These are phyloP conservation scores for Trichosporon coremiiforme DNA, from an alignment of 1,284 basidiomycete species.

Conservation along the genomic window DNA sequence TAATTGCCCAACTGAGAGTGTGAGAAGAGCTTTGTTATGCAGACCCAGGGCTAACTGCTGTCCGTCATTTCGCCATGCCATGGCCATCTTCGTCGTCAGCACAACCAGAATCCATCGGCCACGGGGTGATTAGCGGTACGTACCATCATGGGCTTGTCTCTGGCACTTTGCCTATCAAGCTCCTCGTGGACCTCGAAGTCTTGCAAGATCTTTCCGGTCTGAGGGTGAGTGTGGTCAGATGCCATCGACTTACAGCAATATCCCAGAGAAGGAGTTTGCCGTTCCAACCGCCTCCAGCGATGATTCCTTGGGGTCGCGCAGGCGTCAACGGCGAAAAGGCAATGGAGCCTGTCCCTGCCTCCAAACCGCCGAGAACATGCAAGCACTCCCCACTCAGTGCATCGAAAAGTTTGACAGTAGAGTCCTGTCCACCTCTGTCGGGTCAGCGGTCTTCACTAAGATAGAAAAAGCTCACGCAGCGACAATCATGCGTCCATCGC, in stretches of 20 bases:
- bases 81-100: constrained; percentile 35
- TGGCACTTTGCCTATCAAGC: constrained; percentile 30
- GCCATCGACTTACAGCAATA: constrained; percentile 39
- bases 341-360: constrained; percentile 46
- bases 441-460: neutral
- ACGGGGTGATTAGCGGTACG: constrained; percentile 19
- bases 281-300: constrained; percentile 52
- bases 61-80: constrained; percentile 50
- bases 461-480: constrained; percentile 46
- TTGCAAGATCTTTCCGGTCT: constrained; percentile 37
- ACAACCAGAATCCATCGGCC: too few relatives aligned
- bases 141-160: constrained; percentile 49
- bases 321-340: constrained; percentile 44
- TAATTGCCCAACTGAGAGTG: constrained; percentile 38
- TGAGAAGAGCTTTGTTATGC: constrained; percentile 46
- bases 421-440: constrained; percentile 49
- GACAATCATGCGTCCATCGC: constrained; percentile 42
- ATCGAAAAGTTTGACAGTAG: constrained; percentile 51
- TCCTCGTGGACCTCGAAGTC: constrained; percentile 43
- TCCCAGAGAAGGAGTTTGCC: constrained; percentile 48
- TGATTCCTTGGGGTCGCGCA: constrained; percentile 32
- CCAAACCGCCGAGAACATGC: constrained; percentile 42
- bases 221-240: neutral
- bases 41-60: constrained; percentile 48
- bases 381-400: constrained; percentile 41